Percentiles rank a stretch among this genome's conserved stretches.
These are phyloP conservation scores for Stemphylium lycopersici DNA, from an alignment of 2,329 filamentous ascomycete species.

Conservation along the genomic window DNA sequence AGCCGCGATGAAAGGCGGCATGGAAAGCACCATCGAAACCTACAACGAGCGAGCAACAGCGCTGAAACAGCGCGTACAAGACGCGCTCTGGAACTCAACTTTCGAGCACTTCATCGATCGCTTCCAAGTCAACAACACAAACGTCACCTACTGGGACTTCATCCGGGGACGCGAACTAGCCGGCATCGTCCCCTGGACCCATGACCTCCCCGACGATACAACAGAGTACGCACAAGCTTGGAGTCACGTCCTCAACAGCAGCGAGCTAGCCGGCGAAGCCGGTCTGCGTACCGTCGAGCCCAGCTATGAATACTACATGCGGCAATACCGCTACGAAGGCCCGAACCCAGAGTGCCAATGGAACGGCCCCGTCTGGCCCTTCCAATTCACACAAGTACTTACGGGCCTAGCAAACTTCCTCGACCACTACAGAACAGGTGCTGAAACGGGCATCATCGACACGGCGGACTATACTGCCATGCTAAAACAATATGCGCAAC, in stretches of 20 bases:
- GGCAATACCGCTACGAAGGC: slow-evolving; percentile 51
- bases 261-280: slow-evolving; percentile 42
- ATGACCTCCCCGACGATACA: slow-evolving; percentile 51
- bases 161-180: slow-evolving; percentile 55
- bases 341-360: slow-evolving; percentile 52
- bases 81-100: slow-evolving; percentile 53
- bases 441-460: slow-evolving; percentile 28
- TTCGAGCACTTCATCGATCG: slow-evolving; percentile 55
- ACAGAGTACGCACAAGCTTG: slow-evolving; percentile 47
- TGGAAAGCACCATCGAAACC: slow-evolving; percentile 11
- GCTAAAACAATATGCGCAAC: slow-evolving; percentile 48
- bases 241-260: slow-evolving; percentile 46
- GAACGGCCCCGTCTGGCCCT: slow-evolving; percentile 56
- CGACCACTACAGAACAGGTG: slow-evolving; percentile 47
- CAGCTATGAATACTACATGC: slow-evolving; percentile 55
- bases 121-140: slow-evolving; percentile 48
- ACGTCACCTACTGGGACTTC: slow-evolving; percentile 49
- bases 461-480: slow-evolving; percentile 47
- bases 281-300: slow-evolving; percentile 54
- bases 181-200: slow-evolving; percentile 53
- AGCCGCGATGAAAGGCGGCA: slow-evolving; percentile 40
- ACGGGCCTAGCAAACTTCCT: slow-evolving; percentile 52
- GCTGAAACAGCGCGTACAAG: slow-evolving; percentile 49
- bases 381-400: slow-evolving; percentile 52
- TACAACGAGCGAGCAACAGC: slow-evolving; percentile 38